Base-by-base conservation (phyloP, 768 basidiomycete species). In the Chiua virens region DNA sequence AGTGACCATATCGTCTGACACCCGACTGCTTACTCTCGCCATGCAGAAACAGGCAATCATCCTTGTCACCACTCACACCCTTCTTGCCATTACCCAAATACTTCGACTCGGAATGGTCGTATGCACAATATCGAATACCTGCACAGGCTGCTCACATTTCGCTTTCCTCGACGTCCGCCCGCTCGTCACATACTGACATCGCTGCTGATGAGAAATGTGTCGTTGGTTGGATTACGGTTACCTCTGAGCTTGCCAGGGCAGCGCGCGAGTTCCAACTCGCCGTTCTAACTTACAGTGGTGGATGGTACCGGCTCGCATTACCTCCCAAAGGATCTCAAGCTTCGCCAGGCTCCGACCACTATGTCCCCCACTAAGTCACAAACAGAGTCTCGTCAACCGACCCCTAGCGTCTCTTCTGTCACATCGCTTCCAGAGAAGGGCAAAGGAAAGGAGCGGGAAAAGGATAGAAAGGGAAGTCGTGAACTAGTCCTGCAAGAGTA, bases 101-200 rank as follows among this genome's bases (percentile, higher is more conserved):
- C 67, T 94, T 97, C 64, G 85, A 86, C 62, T 94, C 92, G n/a
- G 87, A 94, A 67, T 96, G 93, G 94, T 95, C 93, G 0, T 94
- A 96, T 63, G 91, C 93, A 14, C 88, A 91, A 58, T 97, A 90
- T 66, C 82, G 90, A 38, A 89, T 97, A 63, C 93, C 93, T 3
- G 74, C 87, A 3, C 89, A 92, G 58, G 86, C 87, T 2, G 76
- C 92, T 8, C 91, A 94, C 56, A 86, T 92, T 42, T 86, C 89
- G 11, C 71, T 93, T 30, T 83, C 86, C 13, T 80, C 87, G 3
- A 78, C 83, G n/a, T 78, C 79, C 11, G 69, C 73, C 44, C 78
- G 79, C 53, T 75, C 85, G 3, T 74, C 83, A 6, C 73, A 78
- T 14, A 74, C 75, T 3, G 87, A 86, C 58, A 73, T 83, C 27